Conservation (phyloP, 176 grass and related monocot genomes). For the Juncus effusus region DNA sequence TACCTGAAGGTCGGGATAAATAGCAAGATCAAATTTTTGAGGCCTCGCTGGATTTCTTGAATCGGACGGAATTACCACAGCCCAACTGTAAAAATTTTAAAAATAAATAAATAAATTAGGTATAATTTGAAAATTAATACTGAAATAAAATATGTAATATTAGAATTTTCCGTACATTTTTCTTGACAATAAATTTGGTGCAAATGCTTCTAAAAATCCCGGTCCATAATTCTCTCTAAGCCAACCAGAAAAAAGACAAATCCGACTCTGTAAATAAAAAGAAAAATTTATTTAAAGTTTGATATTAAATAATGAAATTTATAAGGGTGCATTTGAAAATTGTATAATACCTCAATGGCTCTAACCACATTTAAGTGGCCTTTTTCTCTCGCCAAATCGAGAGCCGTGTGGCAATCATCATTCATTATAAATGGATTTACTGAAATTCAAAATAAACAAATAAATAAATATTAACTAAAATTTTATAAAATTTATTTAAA, state of each 20-base stretch:
- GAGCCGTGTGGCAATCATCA: constrained; percentile 85
- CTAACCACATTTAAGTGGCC: constrained; percentile 80
- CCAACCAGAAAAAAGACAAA: constrained; percentile 84
- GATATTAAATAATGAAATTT: constrained; percentile 3
- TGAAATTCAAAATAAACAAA: constrained; percentile 29
- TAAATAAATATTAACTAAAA: constrained; percentile 7
- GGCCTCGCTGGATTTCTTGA: constrained; percentile 39
- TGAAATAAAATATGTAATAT: constrained; percentile 3
- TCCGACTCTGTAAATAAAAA: constrained; percentile 45
- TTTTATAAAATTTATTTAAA: not conserved
- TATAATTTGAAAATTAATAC: not conserved
- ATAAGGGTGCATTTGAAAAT: not conserved
- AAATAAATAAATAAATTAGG: not conserved
- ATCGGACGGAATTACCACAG: constrained; percentile 66
- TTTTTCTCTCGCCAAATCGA: constrained; percentile 95
- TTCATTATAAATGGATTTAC: constrained; percentile 84
- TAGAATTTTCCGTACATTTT: constrained; percentile 51
- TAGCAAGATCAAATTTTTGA: constrained; percentile 67
- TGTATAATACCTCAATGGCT: constrained; percentile 73
- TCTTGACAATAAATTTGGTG: constrained; percentile 68
- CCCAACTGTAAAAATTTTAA: constrained; percentile 61
- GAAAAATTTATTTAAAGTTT: constrained; percentile 3
- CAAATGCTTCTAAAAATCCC: constrained; percentile 81
- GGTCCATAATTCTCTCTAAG: constrained; percentile 82
- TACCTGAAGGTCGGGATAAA: constrained; percentile 82